Base-by-base conservation (phyloP, 495 filamentous ascomycete genomes). In the Durotheca rogersii region DNA sequence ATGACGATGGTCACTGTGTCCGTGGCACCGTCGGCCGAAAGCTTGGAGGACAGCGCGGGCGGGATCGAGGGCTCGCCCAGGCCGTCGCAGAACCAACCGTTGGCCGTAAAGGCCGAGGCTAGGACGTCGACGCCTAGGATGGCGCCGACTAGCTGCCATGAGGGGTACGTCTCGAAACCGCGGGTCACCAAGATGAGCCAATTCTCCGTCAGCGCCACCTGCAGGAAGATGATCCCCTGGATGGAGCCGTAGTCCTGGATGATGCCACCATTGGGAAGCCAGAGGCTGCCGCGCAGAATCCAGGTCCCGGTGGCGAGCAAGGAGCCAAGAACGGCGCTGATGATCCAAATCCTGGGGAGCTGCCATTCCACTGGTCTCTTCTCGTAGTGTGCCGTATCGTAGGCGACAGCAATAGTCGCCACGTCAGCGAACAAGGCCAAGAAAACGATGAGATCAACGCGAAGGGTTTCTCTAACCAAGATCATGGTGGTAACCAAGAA, bases 121-220 rank as follows among this genome's bases (percentile, higher is more conserved):
- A 92, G 67, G 42, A 89, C 68, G 68, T 94, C 87, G 47, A 95
- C 90, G 16, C 83, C 55, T 20, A 92, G 70, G 42, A 94, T 85
- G 31, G 90, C 89, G 37, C 75, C 78, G 43, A 76, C 56, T 47
- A 95, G 76, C 69, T 90, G 85, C 81, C 85, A 86, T 20, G 89
- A 93, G 11, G 89, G 89, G 20, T 80, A 86, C 16, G 86, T 83
- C 42, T 86, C 85, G 60, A 86, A 86, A 65, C 86, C 84, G 70
- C 90, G 85, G 41, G 90, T 94, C 68, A 94, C 89, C 72, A 95
- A 90, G 69, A 95, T 95, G 43, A 94, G 79, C 89, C 90, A 94
- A 71, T 92, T 95, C 73, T 94, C 87, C 19, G 90, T 87, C 36
- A 94, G 78, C 12, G 86, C 84, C 66, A 95, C 88, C 67, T 95